These are phyloP conservation scores for Canariomyces notabilis DNA, from an alignment of 2,329 filamentous ascomycete species.

Conservation along the genomic window DNA sequence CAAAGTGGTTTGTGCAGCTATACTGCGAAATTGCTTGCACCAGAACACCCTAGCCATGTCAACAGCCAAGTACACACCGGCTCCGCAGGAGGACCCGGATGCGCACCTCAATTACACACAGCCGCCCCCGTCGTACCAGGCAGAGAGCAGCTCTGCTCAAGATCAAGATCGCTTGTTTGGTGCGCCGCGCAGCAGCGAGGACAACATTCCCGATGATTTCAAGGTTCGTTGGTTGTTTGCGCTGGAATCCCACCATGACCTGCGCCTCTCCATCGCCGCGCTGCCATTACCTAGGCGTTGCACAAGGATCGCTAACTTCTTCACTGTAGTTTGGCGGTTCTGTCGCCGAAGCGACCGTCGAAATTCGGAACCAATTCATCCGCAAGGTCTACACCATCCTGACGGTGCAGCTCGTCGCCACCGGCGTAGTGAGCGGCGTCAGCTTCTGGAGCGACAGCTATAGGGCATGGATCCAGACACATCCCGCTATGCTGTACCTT, in stretches of 20 bases:
- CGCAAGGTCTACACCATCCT: conserved; percentile 98
- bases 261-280: background rate
- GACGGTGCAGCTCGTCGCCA: conserved; percentile 87
- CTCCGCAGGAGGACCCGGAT: conserved; percentile 81
- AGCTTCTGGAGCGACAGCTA: conserved; percentile 81
- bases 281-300: background rate
- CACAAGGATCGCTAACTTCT: background rate
- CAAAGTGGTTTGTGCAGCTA: too few relatives aligned
- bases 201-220: conserved; percentile 95
- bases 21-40: too few relatives aligned
- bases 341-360: conserved; percentile 87
- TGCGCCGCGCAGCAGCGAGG: conserved; percentile 71
- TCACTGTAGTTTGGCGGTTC: conserved; percentile 75
- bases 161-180: conserved; percentile 55
- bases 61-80: conserved; percentile 76
- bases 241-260: background rate
- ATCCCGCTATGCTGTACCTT: conserved; percentile 78
- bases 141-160: conserved; percentile 50
- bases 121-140: conserved; percentile 75
- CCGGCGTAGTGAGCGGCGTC: conserved; percentile 71
- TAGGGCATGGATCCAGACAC: conserved; percentile 78
- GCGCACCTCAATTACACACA: conserved; percentile 62
- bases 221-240: conserved; percentile 57
- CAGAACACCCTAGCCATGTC: too few relatives aligned
- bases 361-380: conserved; percentile 94